Percentiles rank a stretch among this genome's conserved stretches.
These are phyloP conservation scores for Chamaecyparis obtusa DNA, from an alignment of 75 land plant genomes.

Conservation along the genomic window DNA sequence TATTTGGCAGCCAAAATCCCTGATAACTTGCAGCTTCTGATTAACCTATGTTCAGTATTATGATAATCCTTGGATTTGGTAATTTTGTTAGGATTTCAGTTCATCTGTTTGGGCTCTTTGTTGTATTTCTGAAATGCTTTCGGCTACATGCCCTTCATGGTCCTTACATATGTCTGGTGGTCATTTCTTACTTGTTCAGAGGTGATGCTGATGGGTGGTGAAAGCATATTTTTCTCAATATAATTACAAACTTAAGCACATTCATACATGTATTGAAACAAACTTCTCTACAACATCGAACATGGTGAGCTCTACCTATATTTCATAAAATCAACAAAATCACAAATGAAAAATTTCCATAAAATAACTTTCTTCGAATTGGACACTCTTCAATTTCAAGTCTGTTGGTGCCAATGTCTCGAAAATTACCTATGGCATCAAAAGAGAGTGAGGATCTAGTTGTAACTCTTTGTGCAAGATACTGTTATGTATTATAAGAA, in stretches of 20 bases:
- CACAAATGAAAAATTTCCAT: neutral
- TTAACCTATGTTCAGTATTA: neutral
- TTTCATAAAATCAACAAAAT: neutral
- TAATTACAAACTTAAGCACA: neutral
- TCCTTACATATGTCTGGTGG: neutral
- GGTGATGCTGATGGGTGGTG: neutral
- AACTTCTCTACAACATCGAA: neutral
- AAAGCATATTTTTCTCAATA: neutral
- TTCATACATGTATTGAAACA: neutral
- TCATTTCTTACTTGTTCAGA: neutral
- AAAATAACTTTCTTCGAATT: neutral
- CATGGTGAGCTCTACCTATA: neutral
- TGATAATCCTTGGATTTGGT: neutral
- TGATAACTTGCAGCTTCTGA: neutral
- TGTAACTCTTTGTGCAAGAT: neutral
- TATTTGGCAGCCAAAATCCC: neutral
- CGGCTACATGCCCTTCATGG: neutral
- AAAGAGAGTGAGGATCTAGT: neutral
- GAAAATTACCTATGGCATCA: neutral
- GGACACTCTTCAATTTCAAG: neutral
- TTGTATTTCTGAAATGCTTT: neutral
- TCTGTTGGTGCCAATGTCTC: neutral
- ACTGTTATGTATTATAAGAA: neutral
- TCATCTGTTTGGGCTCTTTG: neutral
- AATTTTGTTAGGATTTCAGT: neutral